These are phyloP conservation scores for Zygosaccharomyces rouxii DNA, from an alignment of 805 yeast genomes.

Conservation along the genomic window DNA sequence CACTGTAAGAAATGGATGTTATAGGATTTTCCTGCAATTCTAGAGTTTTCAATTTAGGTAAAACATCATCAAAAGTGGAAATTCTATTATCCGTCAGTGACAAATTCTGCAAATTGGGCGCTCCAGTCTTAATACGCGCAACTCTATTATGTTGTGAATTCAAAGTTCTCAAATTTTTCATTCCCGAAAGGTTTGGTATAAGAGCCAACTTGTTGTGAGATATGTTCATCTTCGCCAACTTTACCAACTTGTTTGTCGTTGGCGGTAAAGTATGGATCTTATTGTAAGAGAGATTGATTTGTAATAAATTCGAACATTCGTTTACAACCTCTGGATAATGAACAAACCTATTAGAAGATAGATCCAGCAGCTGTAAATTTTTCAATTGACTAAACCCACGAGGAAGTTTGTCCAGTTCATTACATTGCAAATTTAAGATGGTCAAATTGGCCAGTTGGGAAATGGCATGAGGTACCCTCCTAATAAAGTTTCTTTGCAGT, in stretches of 20 bases:
- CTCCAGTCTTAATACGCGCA: constrained; percentile 37
- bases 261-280: constrained; percentile 57
- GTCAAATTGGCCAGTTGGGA: constrained; percentile 51
- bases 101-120: constrained; percentile 64
- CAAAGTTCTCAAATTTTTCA: constrained; percentile 58
- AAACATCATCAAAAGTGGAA: constrained; percentile 59
- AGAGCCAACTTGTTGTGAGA: constrained; percentile 61
- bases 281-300: constrained; percentile 80
- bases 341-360: constrained; percentile 72
- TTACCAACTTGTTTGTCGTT: constrained; percentile 52
- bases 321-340: constrained; percentile 62
- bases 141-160: constrained; percentile 72
- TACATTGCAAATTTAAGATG: constrained; percentile 66
- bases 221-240: constrained; percentile 64
- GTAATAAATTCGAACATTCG: constrained; percentile 52
- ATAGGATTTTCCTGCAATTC: constrained; percentile 82
- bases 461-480: constrained; percentile 54
- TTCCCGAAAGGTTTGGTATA: constrained; percentile 44
- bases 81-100: constrained; percentile 73
- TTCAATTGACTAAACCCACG: constrained; percentile 51
- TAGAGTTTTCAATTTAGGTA: constrained; percentile 60
- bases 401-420: constrained; percentile 63
- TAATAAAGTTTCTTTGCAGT: constrained; percentile 73
- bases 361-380: constrained; percentile 56
- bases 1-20: constrained; percentile 43